Base-by-base conservation (phyloP, 2,329 filamentous ascomycete genomes). In the Kalmusia sp. region DNA sequence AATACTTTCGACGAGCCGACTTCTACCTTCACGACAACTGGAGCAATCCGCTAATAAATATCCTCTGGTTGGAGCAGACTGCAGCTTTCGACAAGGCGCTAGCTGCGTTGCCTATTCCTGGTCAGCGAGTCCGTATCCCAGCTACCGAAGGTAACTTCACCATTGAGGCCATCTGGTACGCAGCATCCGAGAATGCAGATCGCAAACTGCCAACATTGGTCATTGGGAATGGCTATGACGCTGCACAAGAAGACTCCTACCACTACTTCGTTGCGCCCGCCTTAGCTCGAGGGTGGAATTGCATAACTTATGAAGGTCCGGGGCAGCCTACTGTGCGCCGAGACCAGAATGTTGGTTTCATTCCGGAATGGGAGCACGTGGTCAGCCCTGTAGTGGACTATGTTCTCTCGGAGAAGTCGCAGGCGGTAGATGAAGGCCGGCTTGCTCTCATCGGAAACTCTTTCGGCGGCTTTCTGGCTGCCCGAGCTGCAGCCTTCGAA, bases 221-320 rank as follows among this genome's bases (percentile, higher is more conserved):
- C 34, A 6, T 65, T 25, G 54, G 59, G 6, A 58, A 54, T 34
- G 70, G 71, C 6, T 72, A 62, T 45, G 71, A 73, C 31, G 67
- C 57, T 25, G 62, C 64, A n/a, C 57, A 63, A 50, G 65, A 71
- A 45, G 69, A 72, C 33, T 58, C 58, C 7, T 67, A 57, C 34
- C 68, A 68, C 54, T 54, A 54, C 2, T 57, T 63, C 35, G 64
- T 58, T 12, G 59, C 65, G 14, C 57, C 66, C 3, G 69, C 64
- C 2, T 41, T 72, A 12, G 60, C 58, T 21, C 59, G 71, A 22
- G 71, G 70, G 14, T 73, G 64, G 51, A 71, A 70, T 49, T 59
- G 65, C 37, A 54, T 73, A 22, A 59, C 64, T 9, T 74, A 69
- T 51, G 70, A 74, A 55, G 71, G 71, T 1, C 70, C 70, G 1